phyloP scores from a whole-genome alignment of 2,329 filamentous ascomycete species.

The Kalaharituber pfeilii region DNA sequence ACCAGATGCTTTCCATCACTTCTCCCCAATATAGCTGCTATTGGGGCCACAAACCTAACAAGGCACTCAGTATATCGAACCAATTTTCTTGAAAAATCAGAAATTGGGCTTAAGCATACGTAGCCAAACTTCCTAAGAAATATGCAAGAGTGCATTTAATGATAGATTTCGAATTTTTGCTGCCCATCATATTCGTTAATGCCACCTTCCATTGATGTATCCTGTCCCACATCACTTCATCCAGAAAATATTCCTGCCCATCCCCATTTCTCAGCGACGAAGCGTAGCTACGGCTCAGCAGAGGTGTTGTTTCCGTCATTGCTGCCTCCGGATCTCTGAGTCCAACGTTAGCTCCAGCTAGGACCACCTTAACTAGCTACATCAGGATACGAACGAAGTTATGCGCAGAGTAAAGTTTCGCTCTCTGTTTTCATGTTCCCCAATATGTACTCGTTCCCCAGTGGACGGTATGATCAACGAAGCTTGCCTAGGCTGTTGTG shows the following conservation, averaged over 20 bases:
- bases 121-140: conserved; percentile 45
- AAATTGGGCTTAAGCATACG: conserved; percentile 22
- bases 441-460: conserved; percentile 11
- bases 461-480: conserved; percentile 19
- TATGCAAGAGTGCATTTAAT: conserved; percentile 52
- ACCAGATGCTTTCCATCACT: conserved; percentile 54
- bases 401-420: conserved; percentile 14
- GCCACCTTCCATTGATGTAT: not conserved
- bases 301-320: conserved; percentile 8
- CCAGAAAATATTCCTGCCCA: not conserved
- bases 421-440: conserved; percentile 9
- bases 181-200: not conserved
- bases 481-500: conserved; percentile 12
- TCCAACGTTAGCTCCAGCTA: not conserved
- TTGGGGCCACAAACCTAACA: conserved; percentile 36
- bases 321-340: not conserved
- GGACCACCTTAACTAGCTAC: not conserved
- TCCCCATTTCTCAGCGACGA: not conserved
- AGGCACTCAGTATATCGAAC: not conserved
- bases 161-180: conserved; percentile 31
- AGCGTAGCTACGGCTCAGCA: conserved; percentile 6
- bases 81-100: not conserved
- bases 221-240: not conserved
- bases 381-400: not conserved
- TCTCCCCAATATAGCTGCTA: conserved; percentile 40